These are phyloP conservation scores for Aspergillus bombycis DNA, from an alignment of 2,329 filamentous ascomycete genomes.

Conservation along the genomic window DNA sequence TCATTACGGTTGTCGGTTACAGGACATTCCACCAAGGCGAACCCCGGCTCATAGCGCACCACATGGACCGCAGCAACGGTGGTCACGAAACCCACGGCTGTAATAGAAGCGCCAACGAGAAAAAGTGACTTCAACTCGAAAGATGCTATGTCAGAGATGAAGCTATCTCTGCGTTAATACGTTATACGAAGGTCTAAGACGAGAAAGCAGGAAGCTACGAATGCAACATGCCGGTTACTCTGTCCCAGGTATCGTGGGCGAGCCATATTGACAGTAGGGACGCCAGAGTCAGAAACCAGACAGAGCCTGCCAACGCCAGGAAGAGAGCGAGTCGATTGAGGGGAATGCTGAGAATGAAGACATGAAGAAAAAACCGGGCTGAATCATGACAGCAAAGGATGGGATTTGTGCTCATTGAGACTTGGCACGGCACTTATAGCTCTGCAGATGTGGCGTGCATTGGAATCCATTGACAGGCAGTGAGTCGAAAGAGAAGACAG, in stretches of 20 bases:
- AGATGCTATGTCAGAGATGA: slow-evolving; percentile 28
- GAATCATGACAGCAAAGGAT: slow-evolving; percentile 19
- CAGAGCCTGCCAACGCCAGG: slow-evolving; percentile 21
- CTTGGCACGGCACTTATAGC: not conserved
- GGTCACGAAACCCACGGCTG: slow-evolving; percentile 23
- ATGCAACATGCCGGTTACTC: slow-evolving; percentile 23
- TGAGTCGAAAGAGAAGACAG: not conserved
- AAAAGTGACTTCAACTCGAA: slow-evolving; percentile 28
- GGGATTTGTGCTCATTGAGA: slow-evolving; percentile 8
- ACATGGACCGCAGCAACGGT: slow-evolving; percentile 26
- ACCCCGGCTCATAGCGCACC: slow-evolving; percentile 26
- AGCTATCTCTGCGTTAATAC: slow-evolving; percentile 13
- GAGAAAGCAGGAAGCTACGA: not conserved
- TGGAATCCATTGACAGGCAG: not conserved
- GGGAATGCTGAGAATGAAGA: slow-evolving; percentile 25
- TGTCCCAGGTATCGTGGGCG: slow-evolving; percentile 24
- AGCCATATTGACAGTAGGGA: slow-evolving; percentile 24
- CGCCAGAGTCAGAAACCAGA: slow-evolving; percentile 27
- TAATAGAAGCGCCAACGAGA: slow-evolving; percentile 24
- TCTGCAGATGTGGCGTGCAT: not conserved
- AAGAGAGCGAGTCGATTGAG: slow-evolving; percentile 24
- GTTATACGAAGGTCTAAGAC: not conserved
- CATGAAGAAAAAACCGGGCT: slow-evolving; percentile 22
- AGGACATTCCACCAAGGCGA: slow-evolving; percentile 17
- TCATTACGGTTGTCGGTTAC: not conserved